Base-by-base conservation (phyloP, 139 green algal genomes). In the Haematococcus sp. region DNA sequence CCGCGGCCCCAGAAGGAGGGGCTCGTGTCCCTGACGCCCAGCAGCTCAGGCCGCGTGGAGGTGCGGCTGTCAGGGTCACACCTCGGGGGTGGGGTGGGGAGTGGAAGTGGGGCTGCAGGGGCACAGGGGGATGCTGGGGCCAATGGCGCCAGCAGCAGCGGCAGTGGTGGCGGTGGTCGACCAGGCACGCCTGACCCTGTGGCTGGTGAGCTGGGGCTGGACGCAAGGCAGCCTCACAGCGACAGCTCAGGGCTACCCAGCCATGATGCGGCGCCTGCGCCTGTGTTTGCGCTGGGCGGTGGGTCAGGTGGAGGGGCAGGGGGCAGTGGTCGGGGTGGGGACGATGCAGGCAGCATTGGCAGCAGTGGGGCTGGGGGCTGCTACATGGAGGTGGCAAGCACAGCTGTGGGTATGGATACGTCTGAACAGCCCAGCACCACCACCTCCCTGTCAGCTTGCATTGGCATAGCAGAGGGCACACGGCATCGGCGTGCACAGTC, bases 71-170 rank as follows among this genome's bases (percentile, higher is more conserved):
- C 66, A 63, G 16, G 20, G 25, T 22, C 51, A 28, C 35, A 25
- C 34, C 59, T 34, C 9, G 40, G 40, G 1, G 40, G 40, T 40
- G 40, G 40, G 17, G 61, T n/a, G 3, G n/a, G n/a, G n/a, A n/a
- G n/a, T n/a, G n/a, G n/a, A n/a, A n/a, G n/a, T n/a, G n/a, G n/a
- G n/a, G n/a, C n/a, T n/a, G n/a, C n/a, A n/a, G n/a, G n/a, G n/a
- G n/a, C n/a, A n/a, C n/a, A n/a, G n/a, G n/a, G n/a, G n/a, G n/a
- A n/a, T n/a, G n/a, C n/a, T n/a, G n/a, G n/a, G n/a, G n/a, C 58
- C 58, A 34, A 35, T 28, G 58, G 23, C 58, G 17, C n/a, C 23
- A 65, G 58, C 58, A 34, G 58, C 58, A 65, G 58, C 54, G n/a
- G n/a, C 40, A 49, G 11, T 49, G 40, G 40, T 7, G 40, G 40